Evolutionary conservation across 441 rosid species (phyloP).

Genomic region (Corymbia citriodora): DNA sequence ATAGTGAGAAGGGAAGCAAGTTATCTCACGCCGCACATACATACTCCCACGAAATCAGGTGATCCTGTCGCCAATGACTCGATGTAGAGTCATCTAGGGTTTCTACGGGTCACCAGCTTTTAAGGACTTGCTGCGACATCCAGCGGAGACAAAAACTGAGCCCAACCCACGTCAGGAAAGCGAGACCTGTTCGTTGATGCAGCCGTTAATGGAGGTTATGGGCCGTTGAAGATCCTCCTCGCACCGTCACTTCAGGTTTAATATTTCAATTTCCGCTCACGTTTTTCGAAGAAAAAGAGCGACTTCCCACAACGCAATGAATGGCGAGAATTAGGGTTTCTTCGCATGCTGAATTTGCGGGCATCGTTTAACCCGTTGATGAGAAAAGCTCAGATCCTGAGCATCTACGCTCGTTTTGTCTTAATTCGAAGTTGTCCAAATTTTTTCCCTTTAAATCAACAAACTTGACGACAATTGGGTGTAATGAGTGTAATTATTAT

Average conservation of each 20-base stretch:
- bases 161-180: neutral
- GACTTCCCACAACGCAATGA: neutral
- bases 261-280: neutral
- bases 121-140: neutral
- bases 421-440: neutral
- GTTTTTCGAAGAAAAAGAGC: neutral
- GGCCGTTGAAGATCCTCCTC: slow-evolving; percentile 18
- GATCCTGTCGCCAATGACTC: neutral
- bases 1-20: neutral
- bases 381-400: neutral
- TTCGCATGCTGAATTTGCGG: neutral
- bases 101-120: neutral
- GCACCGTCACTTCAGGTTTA: neutral
- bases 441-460: neutral
- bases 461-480: neutral
- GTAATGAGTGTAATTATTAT: neutral
- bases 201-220: slow-evolving; percentile 39
- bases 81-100: neutral
- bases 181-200: slow-evolving; percentile 17
- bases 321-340: neutral
- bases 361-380: neutral
- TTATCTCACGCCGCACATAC: neutral
- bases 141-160: neutral
- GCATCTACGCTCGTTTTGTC: neutral
- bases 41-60: neutral